Evolutionary conservation across 371 early-diverging fungal genomes (phyloP).

Genomic region (Apophysomyces elegans): DNA sequence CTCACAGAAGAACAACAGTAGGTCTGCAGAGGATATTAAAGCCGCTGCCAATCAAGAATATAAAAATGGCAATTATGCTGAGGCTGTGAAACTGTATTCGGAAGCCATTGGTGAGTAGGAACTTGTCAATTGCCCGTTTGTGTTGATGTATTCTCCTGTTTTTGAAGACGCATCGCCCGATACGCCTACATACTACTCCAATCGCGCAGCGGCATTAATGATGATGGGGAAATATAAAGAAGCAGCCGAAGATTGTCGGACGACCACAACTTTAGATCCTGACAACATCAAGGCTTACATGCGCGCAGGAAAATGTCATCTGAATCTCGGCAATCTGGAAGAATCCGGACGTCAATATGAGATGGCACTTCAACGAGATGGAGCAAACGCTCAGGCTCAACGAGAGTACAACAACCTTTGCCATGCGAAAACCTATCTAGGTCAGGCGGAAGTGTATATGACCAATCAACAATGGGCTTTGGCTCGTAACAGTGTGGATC

Average conservation of each 20-base stretch:
- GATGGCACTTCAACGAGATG: slow-evolving; percentile 48
- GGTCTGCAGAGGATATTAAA: slow-evolving; percentile 65
- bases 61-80: slow-evolving; percentile 61
- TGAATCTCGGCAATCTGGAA: slow-evolving; percentile 66
- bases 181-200: slow-evolving; percentile 73
- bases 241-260: slow-evolving; percentile 73
- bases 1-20: slow-evolving; percentile 1
- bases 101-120: slow-evolving; percentile 60
- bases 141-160: not conserved
- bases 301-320: slow-evolving; percentile 76
- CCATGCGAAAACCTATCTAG: slow-evolving; percentile 59
- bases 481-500: slow-evolving; percentile 68
- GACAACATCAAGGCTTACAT: slow-evolving; percentile 70
- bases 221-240: slow-evolving; percentile 73
- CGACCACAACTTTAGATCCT: slow-evolving; percentile 66
- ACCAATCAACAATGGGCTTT: slow-evolving; percentile 59
- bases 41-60: slow-evolving; percentile 62
- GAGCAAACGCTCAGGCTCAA: slow-evolving; percentile 45
- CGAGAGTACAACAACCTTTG: slow-evolving; percentile 54
- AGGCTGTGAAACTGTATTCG: slow-evolving; percentile 62
- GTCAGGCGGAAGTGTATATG: slow-evolving; percentile 61
- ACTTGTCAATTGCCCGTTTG: not conserved
- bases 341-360: slow-evolving; percentile 55
- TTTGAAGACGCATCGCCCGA: slow-evolving; percentile 57
- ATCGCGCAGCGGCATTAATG: slow-evolving; percentile 82